Conservation (phyloP, 176 grass and related monocot species). For the Typha latifolia region DNA sequence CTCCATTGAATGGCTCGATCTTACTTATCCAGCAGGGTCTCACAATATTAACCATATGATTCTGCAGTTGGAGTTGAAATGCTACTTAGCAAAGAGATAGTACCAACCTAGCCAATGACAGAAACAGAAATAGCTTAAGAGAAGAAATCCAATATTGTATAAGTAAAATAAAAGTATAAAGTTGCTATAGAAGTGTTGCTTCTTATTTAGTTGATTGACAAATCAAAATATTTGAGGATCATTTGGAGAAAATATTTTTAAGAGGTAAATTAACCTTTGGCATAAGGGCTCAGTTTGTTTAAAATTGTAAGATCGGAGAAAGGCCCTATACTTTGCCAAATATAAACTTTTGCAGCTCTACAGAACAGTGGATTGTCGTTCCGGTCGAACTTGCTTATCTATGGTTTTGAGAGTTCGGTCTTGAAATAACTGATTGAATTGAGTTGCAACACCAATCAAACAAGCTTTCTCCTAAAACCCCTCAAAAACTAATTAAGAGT, state of each 20-base stretch:
- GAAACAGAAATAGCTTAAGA: neutral
- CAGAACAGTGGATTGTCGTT: neutral
- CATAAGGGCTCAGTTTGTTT: neutral
- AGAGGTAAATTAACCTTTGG: neutral
- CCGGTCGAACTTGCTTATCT: neutral
- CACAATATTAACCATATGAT: conserved; percentile 45
- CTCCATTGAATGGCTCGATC: conserved; percentile 76
- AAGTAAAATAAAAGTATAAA: neutral
- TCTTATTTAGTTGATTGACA: neutral
- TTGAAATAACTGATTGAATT: too few relatives aligned
- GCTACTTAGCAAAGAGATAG: conserved; percentile 19
- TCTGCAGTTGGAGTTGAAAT: conserved; percentile 37
- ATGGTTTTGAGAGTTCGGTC: neutral
- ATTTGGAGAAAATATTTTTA: neutral
- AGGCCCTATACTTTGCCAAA: neutral
- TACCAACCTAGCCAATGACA: conserved; percentile 15
- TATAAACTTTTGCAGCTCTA: neutral
- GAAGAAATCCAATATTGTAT: neutral
- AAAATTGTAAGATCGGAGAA: neutral
- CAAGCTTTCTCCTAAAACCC: too few relatives aligned
- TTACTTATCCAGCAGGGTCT: conserved; percentile 85
- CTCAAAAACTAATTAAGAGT: too few relatives aligned
- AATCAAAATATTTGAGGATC: neutral
- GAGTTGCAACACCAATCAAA: too few relatives aligned
- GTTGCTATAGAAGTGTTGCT: neutral